Evolutionary conservation across 176 grass and related monocot species (phyloP), one percentile per base, ranked within the genome.

Genomic region (Metroxylon sagu): DNA sequence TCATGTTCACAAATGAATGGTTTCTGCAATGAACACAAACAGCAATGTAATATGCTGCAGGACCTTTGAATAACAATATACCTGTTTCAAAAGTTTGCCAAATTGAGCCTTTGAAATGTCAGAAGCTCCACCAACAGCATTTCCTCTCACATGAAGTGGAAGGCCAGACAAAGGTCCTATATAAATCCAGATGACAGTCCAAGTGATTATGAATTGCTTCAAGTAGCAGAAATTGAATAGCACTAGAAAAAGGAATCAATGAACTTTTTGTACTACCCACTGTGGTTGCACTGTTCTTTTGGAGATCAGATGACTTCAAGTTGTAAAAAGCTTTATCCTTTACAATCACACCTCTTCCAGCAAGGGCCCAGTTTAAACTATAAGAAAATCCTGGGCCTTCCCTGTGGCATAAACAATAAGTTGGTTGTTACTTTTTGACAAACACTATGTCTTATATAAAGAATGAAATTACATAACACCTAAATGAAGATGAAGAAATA

Each of bases 21-120:
- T 12, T 43, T 43, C 35, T 43, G 35, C 35, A 43, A 14, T 12
- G 10, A 43, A 43, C 35, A 43, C 35, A 12, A 43, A 43, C 8
- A 2, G 10, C 35, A 43, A 43, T 43, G 10, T 14, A 12, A 14
- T 43, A 43, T 14, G 35, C 35, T 43, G 35, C 8, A 43, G 35
- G 35, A 43, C 35, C 35, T 43, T 43, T 43, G 61, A 53, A 3
- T 25, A 12, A 25, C 49, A 75, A 54, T 56, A 8, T 68, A 95
- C 90, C 66, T 82, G 70, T 85, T 91, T 88, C 23, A 97, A 74
- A 69, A 97, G 87, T 51, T 97, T 97, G 72, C 77, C 67, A 75
- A 88, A 91, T 57, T 91, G 83, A 71, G 75, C 61, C 65, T 77
- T 87, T 64, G 87, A 90, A 71, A 91, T 35, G 51, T 69, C 62